These are phyloP conservation scores for Monosporascus ibericus DNA, from an alignment of 2,329 filamentous ascomycete genomes.

Conservation along the genomic window DNA sequence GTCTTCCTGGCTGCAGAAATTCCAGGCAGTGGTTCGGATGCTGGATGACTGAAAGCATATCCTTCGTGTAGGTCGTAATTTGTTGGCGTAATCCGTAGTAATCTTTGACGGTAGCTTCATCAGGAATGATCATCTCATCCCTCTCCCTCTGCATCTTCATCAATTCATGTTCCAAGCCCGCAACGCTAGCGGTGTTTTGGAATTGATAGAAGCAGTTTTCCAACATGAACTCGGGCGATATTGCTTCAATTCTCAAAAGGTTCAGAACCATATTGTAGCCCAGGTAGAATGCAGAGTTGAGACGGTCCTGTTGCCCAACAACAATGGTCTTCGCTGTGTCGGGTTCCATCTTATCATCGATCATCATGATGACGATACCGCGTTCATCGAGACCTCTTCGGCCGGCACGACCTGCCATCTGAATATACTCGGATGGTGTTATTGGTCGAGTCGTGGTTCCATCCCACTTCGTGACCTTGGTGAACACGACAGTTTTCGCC, in stretches of 20 bases:
- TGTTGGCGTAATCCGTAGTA: constrained; percentile 89
- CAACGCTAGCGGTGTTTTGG: constrained; percentile 87
- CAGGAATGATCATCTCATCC: constrained; percentile 68
- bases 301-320: constrained; percentile 89
- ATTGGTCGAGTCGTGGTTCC: constrained; percentile 75
- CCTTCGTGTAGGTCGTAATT: constrained; percentile 73
- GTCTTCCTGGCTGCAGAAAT: constrained; percentile 80
- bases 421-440: constrained; percentile 92
- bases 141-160: constrained; percentile 70
- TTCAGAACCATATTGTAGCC: constrained; percentile 99
- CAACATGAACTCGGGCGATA: constrained; percentile 98
- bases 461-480: constrained; percentile 91
- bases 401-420: constrained; percentile 97
- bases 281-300: constrained; percentile 96
- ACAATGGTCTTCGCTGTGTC: constrained; percentile 92
- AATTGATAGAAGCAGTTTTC: constrained; percentile 98
- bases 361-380: constrained; percentile 99
- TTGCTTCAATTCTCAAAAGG: constrained; percentile 94
- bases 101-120: constrained; percentile 84
- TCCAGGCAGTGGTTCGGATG: constrained; percentile 81
- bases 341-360: constrained; percentile 93
- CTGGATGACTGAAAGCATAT: constrained; percentile 88
- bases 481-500: constrained; percentile 98
- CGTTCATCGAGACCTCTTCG: constrained; percentile 95
- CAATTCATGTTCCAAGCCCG: constrained; percentile 75